Base-by-base conservation (phyloP, 2,329 filamentous ascomycete genomes). In the Leptographium lundbergii region DNA sequence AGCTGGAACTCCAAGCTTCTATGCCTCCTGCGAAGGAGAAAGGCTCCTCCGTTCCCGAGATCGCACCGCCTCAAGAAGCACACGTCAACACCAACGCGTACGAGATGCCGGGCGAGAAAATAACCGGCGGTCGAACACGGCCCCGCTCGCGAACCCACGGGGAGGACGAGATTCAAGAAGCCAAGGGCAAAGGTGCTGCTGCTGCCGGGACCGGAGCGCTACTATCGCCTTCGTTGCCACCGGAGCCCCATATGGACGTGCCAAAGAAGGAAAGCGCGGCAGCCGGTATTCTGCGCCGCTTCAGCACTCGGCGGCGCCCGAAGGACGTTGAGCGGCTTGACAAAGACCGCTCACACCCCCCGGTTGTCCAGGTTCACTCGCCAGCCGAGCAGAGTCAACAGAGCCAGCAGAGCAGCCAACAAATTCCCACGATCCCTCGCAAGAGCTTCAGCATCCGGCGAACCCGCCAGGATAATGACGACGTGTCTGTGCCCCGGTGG, bases 111-210 rank as follows among this genome's bases (percentile, higher is more conserved):
- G 91, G 91, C 22, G 91, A 96, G 72, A 91, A 86, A 68, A 86
- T 89, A 13, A 94, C 89, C 1, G 89, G 91, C 51, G 89, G 89
- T 52, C 81, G 92, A 61, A 86, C 89, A 39, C 81, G 94, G 56
- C 90, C 91, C 9, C 82, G 94, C 55, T 91, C 94, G 42, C 82
- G 94, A 64, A 97, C 94, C 0, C 92, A 97, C 68, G 94, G 92
- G 19, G 94, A 97, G 71, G 92, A 97, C 63, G 94, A 99, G 60
- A 81, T 89, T 13, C 80, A 85, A 0, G 89, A 95, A 55, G 11
- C 29, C 27, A 79, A 80, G 9, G 74, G 88, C 69, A 87, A 89
- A 71, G 51, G 51, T 17, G 51, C 51, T 29, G 56, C 17, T n/a
- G 56, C 34, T 11, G 54, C 36, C 17, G 54, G 34, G 85, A 70